Base-by-base conservation (phyloP, 352 stramenopile genomes). In the Globisporangium alternatum region DNA sequence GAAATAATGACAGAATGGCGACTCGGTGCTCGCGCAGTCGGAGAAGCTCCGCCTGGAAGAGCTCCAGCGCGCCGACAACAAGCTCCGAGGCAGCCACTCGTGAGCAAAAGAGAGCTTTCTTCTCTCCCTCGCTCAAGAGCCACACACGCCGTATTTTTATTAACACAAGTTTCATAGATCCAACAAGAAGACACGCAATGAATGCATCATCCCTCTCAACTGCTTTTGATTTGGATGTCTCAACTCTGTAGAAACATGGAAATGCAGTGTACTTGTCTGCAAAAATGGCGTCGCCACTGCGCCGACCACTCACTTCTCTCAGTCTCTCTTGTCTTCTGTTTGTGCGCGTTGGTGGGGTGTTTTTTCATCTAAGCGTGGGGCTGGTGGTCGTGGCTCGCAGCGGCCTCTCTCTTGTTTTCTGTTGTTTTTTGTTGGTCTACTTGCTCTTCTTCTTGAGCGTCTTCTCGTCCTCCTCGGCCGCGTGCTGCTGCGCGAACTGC, bases 401-500 rank as follows among this genome's bases (percentile, higher is more conserved):
- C 30, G 33, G 17, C 30, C 30, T 43, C 30, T 57, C 31, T 44
- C 30, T 22, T 31, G 30, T 19, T 22, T 25, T 54, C 10, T 54
- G 7, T 35, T 59, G 31, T 45, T 22, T 33, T 31, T 44, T n/a
- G 28, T 12, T 39, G 25, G 30, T 65, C 75, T 75, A 82, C 70
- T 48, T 48, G 43, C 15, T 80, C 30, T 81, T 55, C 73, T 93
- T 94, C 76, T 89, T 89, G 56, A 96, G 68, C 74, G 83, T 90
- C 77, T 93, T 75, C 58, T 95, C 88, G 62, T 96, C 89, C 71
- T 95, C 83, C 60, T 94, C 84, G 47, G 89, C 89, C 1, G 86
- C 86, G 65, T 96, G 88, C 65, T 96, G 88, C 72, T 97, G 89
- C 31, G 89, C 88, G 64, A 97, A 95, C 69, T 97, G 86, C 72